phyloP scores from a whole-genome alignment of 2,329 filamentous ascomycete species.

The Aspergillaceae sp. region DNA sequence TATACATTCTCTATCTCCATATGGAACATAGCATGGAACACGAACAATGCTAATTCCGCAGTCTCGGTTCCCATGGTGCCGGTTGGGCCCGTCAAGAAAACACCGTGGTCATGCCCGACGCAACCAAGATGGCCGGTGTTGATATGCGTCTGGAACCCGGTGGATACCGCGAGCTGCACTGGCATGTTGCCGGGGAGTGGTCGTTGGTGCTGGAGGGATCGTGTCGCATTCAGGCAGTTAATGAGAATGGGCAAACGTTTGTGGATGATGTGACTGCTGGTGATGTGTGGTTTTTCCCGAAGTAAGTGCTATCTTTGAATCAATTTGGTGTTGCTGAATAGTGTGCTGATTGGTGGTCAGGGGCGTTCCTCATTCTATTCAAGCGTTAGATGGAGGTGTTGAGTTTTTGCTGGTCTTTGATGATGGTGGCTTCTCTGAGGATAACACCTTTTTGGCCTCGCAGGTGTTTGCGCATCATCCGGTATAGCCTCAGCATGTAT shows the following conservation, averaged over 20 bases:
- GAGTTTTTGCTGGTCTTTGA: conserved; percentile 59
- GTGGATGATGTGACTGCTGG: conserved; percentile 68
- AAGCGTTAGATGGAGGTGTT: conserved; percentile 60
- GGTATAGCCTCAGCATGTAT: conserved; percentile 9
- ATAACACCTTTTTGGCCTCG: conserved; percentile 66
- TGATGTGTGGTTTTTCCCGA: conserved; percentile 74
- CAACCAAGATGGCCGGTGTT: conserved; percentile 49
- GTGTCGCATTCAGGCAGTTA: conserved; percentile 29
- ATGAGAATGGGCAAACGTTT: conserved; percentile 61
- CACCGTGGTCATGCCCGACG: conserved; percentile 40
- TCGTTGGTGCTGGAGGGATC: conserved; percentile 32
- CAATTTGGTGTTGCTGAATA: neutral
- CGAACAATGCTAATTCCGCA: conserved; percentile 5
- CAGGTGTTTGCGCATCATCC: conserved; percentile 47
- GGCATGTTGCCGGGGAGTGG: conserved; percentile 35
- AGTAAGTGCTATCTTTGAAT: conserved; percentile 19
- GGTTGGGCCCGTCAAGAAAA: conserved; percentile 53
- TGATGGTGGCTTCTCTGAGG: conserved; percentile 52
- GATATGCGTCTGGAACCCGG: conserved; percentile 51
- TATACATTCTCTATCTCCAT: conserved; percentile 5
- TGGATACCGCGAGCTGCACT: conserved; percentile 57
- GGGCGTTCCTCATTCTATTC: conserved; percentile 67
- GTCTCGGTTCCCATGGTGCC: conserved; percentile 36
- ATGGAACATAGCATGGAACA: too few relatives aligned
- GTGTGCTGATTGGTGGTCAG: conserved; percentile 7